Base-by-base conservation (phyloP, 2,329 filamentous ascomycete genomes). In the Fusarium sp. region DNA sequence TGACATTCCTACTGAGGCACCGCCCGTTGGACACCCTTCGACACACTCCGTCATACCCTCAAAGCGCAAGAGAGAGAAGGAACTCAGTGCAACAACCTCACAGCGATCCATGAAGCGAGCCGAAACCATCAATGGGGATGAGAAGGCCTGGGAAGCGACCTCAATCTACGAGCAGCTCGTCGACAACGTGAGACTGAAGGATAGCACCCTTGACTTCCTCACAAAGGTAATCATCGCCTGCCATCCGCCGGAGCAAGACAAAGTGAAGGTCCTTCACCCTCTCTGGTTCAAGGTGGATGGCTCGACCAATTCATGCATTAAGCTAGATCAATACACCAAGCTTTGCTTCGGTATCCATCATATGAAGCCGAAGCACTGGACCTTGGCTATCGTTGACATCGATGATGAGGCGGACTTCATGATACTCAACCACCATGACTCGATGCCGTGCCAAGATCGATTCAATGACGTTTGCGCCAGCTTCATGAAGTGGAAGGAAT, bases 271-370 rank as follows among this genome's bases (percentile, higher is more conserved):
- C 4, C 41, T 49, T 13, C 14, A 64, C 14, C 66, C 66, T 9
- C 44, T 69, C 12, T 69, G 66, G 66, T 48, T 69, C 26, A 33
- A 38, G 5, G 17, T n/a, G 7, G 30, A 38, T 23, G 48, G 48
- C 2, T 37, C 48, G 14, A 52, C 20, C 23, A 33, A 17, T 11
- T 8, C n/a, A n/a, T 23, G 17, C 5, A 30, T 32, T 5, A 38
- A 30, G 4, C 18, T 69, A 4, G 42, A 62, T 1, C 12, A 15
- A 3, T 15, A 27, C 23, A 41, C 17, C 7, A 35, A 45, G 8
- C 17, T 64, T n/a, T 54, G 53, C 14, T 60, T 69, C 17, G 14
- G 37, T 1, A 60, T 69, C 7, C 59, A 69, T 20, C 59, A 69
- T 9, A 14, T 4, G 3, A 37, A 26, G 6, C 12, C 53, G 1